Percentiles rank a stretch among this genome's conserved stretches.
Conservation (phyloP, 225 moss, liverwort and hornwort species). For the Rhytidiadelphus loreus region DNA sequence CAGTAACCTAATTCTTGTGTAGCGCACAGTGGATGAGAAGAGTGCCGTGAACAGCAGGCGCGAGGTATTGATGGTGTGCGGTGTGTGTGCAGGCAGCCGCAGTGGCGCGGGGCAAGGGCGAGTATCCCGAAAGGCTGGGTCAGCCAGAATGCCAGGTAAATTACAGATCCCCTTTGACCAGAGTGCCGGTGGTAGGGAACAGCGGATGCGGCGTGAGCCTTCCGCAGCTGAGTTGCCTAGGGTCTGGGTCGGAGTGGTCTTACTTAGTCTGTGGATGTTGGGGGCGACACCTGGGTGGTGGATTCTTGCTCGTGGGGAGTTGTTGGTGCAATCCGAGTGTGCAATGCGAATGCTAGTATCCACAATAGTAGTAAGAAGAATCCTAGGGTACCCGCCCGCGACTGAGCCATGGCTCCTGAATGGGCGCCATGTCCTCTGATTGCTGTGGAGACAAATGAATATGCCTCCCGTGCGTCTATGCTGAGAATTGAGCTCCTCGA, state of each 20-base stretch:
- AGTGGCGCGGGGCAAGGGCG: conserved; percentile 91
- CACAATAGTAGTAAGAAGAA: neutral
- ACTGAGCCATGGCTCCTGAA: neutral
- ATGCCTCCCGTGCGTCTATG: neutral
- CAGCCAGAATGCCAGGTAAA: conserved; percentile 99
- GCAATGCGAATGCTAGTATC: neutral
- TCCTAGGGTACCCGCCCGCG: neutral
- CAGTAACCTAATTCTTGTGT: conserved; percentile 19
- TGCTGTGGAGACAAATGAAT: neutral
- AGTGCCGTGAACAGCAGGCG: neutral
- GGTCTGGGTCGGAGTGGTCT: neutral
- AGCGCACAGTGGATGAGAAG: neutral
- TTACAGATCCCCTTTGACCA: neutral
- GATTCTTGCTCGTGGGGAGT: neutral
- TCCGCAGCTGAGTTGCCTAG: neutral
- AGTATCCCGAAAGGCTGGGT: conserved; percentile 90
- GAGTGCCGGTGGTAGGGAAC: neutral
- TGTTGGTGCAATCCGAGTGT: neutral
- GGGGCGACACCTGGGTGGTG: neutral
- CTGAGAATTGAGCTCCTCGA: neutral
- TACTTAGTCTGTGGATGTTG: neutral
- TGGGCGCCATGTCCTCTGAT: neutral
- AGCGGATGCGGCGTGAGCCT: neutral
- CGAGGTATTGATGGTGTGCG: neutral
- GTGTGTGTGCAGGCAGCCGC: conserved; percentile 69